Base-by-base conservation (phyloP, 441 rosid species). In the Capsella rubella region DNA sequence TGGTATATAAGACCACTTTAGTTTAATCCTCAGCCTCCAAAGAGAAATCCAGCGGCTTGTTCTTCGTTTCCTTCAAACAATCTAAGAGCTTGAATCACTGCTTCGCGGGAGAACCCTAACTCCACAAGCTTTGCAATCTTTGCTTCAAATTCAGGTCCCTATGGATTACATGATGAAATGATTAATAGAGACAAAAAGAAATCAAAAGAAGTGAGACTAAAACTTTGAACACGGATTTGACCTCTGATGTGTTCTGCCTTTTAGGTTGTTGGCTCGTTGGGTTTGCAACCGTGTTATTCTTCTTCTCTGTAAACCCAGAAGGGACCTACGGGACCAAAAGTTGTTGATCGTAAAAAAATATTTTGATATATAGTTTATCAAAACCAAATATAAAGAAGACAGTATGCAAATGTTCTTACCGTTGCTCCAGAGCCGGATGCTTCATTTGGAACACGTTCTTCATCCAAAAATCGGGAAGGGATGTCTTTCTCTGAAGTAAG, bases 41-140 rank as follows among this genome's bases (percentile, higher is more conserved):
- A 95, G 54, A 95, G 97, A 81, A 82, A 92, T n/a, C 95, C 96
- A 40, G 96, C 99, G n/a, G 98, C 99, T 74, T 90, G 97, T 40
- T 95, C 99, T 83, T 92, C 99, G 52, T 92, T 92, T 69, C 93
- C 98, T 18, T 86, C 80, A 63, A 83, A 89, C 40, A 95, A 72
- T 80, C 82, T 83, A 7, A 90, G 96, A 46, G 99, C 98, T 80
- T 92, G 92, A 35, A 89, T 42, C 61, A 89, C 98, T 49, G 91
- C 89, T 18, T 84, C 92, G 49, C 99, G 87, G 32, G 80, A 76
- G 67, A 95, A 92, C 0, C 98, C 98, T 35, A 95, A 80, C 80
- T 92, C 97, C 70, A 86, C 89, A 40, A 92, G 98, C 86, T 88
- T 95, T 43, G 86, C 83, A 32, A 92, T 86, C 86, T 95, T 95